phyloP scores from a whole-genome alignment of 2,329 filamentous ascomycete species.

The Claviceps pazoutovae region DNA sequence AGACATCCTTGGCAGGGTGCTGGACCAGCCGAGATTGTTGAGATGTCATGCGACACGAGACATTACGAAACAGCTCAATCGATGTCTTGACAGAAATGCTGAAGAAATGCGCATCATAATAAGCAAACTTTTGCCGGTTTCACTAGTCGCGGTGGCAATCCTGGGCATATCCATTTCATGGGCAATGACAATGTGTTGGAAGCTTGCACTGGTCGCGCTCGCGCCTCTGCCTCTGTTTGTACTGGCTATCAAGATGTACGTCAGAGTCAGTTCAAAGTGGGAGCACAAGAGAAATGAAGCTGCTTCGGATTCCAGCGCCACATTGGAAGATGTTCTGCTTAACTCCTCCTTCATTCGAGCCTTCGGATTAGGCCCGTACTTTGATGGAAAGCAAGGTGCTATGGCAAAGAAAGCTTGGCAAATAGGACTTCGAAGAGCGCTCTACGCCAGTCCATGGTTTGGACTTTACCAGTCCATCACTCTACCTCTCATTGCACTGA shows the following conservation, averaged over 20 bases:
- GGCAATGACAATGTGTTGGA: conserved; percentile 65
- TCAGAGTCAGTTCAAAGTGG: conserved; percentile 54
- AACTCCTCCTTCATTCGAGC: conserved; percentile 69
- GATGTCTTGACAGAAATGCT: conserved; percentile 64
- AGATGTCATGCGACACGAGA: conserved; percentile 62
- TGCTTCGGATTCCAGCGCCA: conserved; percentile 40
- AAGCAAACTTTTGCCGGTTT: conserved; percentile 59
- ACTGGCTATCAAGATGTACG: conserved; percentile 49
- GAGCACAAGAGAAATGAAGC: conserved; percentile 54
- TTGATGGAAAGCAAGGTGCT: conserved; percentile 46
- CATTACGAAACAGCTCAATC: conserved; percentile 46
- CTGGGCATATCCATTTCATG: conserved; percentile 55
- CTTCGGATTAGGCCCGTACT: conserved; percentile 59
- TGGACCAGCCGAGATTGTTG: conserved; percentile 59
- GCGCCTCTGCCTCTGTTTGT: conserved; percentile 55
- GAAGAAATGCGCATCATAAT: conserved; percentile 81
- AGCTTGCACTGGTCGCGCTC: conserved; percentile 64
- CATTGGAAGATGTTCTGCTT: conserved; percentile 58
- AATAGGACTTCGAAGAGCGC: conserved; percentile 51
- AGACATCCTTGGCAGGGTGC: conserved; percentile 52
- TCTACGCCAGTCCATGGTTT: conserved; percentile 56
- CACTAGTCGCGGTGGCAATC: conserved; percentile 55
- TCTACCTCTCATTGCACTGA: conserved; percentile 58
- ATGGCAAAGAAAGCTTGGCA: conserved; percentile 38
- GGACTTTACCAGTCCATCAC: conserved; percentile 64